Evolutionary conservation across 2,329 filamentous ascomycete genomes (phyloP).

Genomic region (Rhynchosporium agropyri): DNA sequence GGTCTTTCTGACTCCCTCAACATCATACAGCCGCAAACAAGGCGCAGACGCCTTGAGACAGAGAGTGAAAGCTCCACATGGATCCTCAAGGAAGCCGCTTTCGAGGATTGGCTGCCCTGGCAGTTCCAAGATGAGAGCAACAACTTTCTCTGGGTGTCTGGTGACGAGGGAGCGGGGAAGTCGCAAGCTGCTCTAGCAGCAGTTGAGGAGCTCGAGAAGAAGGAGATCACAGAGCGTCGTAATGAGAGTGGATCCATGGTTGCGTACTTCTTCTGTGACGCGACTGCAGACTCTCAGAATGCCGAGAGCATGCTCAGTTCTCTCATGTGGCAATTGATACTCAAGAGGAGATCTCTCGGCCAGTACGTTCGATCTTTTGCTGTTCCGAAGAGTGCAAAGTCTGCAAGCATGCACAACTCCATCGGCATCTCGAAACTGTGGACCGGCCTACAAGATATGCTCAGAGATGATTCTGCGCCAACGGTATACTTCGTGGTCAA

Average conservation of each 20-base stretch:
- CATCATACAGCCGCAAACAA: not conserved
- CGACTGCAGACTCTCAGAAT: not conserved
- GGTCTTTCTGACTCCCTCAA: not conserved
- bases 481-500: not conserved
- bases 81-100: not conserved
- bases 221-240: not conserved
- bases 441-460: not conserved
- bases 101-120: not conserved
- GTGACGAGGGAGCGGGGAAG: not conserved
- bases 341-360: not conserved
- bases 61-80: not conserved
- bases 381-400: not conserved
- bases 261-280: not conserved
- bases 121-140: not conserved
- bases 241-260: not conserved
- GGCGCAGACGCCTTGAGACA: not conserved
- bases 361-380: not conserved
- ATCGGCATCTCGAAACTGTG: not conserved
- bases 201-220: not conserved
- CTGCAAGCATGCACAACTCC: not conserved
- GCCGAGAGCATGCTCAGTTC: not conserved
- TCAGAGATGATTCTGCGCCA: not conserved
- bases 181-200: not conserved
- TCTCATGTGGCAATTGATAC: not conserved
- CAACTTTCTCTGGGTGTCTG: not conserved